A percentile compares a stretch with the other conserved stretches of the same genome.
phyloP scores from a whole-genome alignment of 31 red algal species.

The Odonthalia washingtoniensis region DNA sequence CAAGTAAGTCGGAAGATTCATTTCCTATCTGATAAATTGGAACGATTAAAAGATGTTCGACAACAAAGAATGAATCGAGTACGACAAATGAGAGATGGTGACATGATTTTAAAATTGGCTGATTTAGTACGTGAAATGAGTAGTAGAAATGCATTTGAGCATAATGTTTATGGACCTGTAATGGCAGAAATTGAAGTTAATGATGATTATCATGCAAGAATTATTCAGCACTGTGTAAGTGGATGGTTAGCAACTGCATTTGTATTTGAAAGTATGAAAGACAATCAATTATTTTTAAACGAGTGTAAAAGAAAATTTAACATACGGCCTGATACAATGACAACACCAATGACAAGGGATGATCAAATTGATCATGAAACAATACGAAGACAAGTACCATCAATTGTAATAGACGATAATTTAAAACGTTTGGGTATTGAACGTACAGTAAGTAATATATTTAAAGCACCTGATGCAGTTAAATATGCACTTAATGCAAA shows the following conservation, averaged over 20 bases:
- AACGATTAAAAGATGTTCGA: not conserved
- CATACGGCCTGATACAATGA: constrained; percentile 48
- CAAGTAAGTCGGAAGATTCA: not conserved
- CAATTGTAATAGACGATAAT: constrained; percentile 39
- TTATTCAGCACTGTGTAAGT: constrained; percentile 66
- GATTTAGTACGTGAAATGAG: constrained; percentile 54
- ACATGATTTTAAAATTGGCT: constrained; percentile 15
- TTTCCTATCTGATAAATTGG: not conserved
- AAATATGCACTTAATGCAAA: constrained; percentile 69
- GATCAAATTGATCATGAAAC: constrained; percentile 57
- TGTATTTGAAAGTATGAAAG: constrained; percentile 69
- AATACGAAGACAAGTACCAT: constrained; percentile 52
- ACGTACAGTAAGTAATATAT: constrained; percentile 59
- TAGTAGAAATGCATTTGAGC: constrained; percentile 43
- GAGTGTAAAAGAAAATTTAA: constrained; percentile 41
- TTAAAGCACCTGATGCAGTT: constrained; percentile 54
- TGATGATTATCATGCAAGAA: constrained; percentile 71
- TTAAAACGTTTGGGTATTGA: constrained; percentile 62
- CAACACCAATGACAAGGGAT: constrained; percentile 49
- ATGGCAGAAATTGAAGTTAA: constrained; percentile 75
- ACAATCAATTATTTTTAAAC: constrained; percentile 66
- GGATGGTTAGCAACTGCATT: constrained; percentile 73
- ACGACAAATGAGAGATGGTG: not conserved
- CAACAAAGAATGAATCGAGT: not conserved
- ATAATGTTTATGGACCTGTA: constrained; percentile 85